Evolutionary conservation across 306 rosid genomes (phyloP), one percentile per base, ranked within the genome.

Genomic region (Lupinus albus): DNA sequence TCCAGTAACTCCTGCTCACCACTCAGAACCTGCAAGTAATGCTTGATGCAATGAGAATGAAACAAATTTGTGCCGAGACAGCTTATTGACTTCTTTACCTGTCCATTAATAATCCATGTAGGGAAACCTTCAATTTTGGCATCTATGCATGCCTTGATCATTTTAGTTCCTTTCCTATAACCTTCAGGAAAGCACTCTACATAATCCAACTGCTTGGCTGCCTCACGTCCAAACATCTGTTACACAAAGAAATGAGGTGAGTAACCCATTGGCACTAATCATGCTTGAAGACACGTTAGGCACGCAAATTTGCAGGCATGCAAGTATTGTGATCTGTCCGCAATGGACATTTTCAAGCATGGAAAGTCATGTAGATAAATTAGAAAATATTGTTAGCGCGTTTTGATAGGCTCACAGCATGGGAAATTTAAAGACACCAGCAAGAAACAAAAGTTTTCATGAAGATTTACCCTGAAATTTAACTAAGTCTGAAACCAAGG

Each of bases 161-260:
- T 88, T 75, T 61, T 79, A 46, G 86, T 88, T 79, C 97, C 97
- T 41, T 79, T 78, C 45, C 72, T 88, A 71, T 50, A 90, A 59
- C 99, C 99, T 14, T 72, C 82, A 1, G 99, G 99, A 81, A 88
- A 93, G 78, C 99, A 93, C 74, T 93, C 99, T 58, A 86, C 94
- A 62, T 86, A 88, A 75, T 90, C 85, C 76, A 93, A 76, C 42
- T 83, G 61, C 75, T 81, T 88, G 0, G 82, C 94, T 15, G 96
- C 99, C 79, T 93, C 97, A 1, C 72, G 72, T 32, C 99, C 99
- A 82, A 93, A 90, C 88, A 82, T 88, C 97, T 89, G 77, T 39
- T 39, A 8, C 2, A 39, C n/a, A 39, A 10, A 39, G 3, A 39
- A 39, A 39, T 39, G 12, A 9, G 45, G 45, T 10, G 11, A 69